phyloP scores from a whole-genome alignment of 2,329 filamentous ascomycete species.

The Ceratocystis cacaofunesta region DNA sequence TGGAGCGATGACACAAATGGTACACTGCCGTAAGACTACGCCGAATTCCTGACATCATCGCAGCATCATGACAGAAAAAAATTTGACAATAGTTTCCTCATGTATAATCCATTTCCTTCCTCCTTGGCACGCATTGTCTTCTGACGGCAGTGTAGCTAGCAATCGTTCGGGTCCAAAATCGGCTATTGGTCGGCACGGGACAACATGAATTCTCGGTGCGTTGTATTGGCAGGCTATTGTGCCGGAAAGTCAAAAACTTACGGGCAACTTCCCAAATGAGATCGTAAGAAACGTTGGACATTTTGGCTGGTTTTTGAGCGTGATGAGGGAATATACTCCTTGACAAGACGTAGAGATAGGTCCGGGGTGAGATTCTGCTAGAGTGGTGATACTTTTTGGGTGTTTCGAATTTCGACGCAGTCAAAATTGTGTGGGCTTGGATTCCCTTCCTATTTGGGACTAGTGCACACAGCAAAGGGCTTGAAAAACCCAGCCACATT shows the following conservation, averaged over 20 bases:
- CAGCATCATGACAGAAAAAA: neutral
- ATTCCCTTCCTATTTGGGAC: conserved; percentile 12
- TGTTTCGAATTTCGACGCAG: conserved; percentile 14
- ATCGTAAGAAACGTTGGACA: conserved; percentile 70
- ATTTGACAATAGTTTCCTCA: conserved; percentile 12
- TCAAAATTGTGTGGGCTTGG: conserved; percentile 16
- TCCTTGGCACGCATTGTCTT: neutral
- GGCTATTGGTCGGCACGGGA: neutral
- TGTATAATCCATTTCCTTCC: neutral
- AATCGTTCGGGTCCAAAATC: conserved; percentile 1
- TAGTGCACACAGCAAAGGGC: conserved; percentile 17
- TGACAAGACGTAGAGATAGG: conserved; percentile 15
- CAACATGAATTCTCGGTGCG: neutral
- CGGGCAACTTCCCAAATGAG: conserved; percentile 90
- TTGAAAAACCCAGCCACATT: conserved; percentile 13
- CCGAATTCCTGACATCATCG: neutral
- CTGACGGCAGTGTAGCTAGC: neutral
- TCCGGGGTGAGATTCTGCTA: conserved; percentile 9
- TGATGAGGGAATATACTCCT: conserved; percentile 14
- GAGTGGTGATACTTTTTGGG: conserved; percentile 16
- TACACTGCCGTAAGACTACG: neutral
- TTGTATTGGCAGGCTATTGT: neutral
- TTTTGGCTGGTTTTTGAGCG: conserved; percentile 31
- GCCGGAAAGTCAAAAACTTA: conserved; percentile 41
- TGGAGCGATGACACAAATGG: too few species aligned